These are phyloP conservation scores for Teunomyces funiuensis DNA, from an alignment of 805 yeast genomes.

Conservation along the genomic window DNA sequence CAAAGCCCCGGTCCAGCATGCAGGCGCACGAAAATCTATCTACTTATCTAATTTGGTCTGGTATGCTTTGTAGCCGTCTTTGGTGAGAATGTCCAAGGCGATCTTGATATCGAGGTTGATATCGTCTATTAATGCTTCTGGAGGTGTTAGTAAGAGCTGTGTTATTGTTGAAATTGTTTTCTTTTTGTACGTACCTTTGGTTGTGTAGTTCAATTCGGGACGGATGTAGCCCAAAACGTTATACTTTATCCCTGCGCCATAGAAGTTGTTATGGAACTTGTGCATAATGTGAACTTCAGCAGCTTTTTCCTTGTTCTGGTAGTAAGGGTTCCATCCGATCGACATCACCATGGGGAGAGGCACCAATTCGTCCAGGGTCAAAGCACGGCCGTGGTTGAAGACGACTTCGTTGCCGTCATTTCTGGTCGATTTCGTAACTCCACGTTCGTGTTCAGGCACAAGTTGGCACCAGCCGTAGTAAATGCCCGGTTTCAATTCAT, in stretches of 20 bases:
- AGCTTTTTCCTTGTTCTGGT: conserved; percentile 72
- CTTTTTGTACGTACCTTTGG: conserved; percentile 40
- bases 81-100: conserved; percentile 50
- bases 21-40: conserved; percentile 1
- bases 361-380: conserved; percentile 44
- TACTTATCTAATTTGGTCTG: not conserved
- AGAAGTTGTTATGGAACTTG: conserved; percentile 64
- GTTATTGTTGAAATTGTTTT: not conserved
- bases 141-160: conserved; percentile 18
- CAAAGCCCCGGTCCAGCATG: not conserved
- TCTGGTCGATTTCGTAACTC: conserved; percentile 8
- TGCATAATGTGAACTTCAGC: conserved; percentile 88
- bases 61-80: conserved; percentile 15
- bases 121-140: conserved; percentile 81
- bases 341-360: conserved; percentile 90
- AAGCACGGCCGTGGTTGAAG: conserved; percentile 59
- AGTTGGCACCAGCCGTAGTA: conserved; percentile 77
- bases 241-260: conserved; percentile 75
- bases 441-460: conserved; percentile 15
- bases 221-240: conserved; percentile 84
- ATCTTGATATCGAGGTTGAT: conserved; percentile 76
- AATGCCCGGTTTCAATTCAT: conserved; percentile 67
- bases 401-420: conserved; percentile 31
- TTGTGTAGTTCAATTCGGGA: conserved; percentile 84
- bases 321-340: conserved; percentile 94